A percentile compares a stretch with the other conserved stretches of the same genome.
phyloP scores from a whole-genome alignment of 2,329 filamentous ascomycete genomes.

The Stemphylium vesicarium region DNA sequence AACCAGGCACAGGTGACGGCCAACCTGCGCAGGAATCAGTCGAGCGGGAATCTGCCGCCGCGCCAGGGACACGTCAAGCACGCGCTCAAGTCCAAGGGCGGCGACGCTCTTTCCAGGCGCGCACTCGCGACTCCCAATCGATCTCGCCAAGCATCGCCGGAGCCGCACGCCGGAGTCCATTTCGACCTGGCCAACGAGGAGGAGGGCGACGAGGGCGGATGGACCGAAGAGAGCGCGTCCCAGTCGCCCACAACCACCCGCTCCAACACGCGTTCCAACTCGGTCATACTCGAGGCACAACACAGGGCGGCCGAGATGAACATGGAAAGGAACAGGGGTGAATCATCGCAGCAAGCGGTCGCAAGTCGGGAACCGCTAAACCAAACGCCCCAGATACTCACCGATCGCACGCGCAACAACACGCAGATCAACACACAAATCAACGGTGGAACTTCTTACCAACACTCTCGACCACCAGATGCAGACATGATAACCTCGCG shows the following conservation, averaged over 20 bases:
- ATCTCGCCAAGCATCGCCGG: slow-evolving; percentile 42
- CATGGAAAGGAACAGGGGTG: slow-evolving; percentile 31
- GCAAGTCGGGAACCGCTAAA: slow-evolving; percentile 15
- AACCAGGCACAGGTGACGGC: slow-evolving; percentile 42
- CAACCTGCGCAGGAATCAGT: slow-evolving; percentile 51
- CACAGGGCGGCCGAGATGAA: slow-evolving; percentile 32
- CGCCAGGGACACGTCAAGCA: slow-evolving; percentile 50
- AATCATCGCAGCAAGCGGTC: slow-evolving; percentile 19
- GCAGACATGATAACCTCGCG: slow-evolving; percentile 72
- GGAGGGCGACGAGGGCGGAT: slow-evolving; percentile 46
- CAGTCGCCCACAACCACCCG: slow-evolving; percentile 51
- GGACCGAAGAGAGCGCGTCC: slow-evolving; percentile 52
- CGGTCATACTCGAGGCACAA: slow-evolving; percentile 46
- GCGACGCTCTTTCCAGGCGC: slow-evolving; percentile 37
- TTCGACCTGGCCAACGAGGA: slow-evolving; percentile 48
- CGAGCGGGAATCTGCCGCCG: slow-evolving; percentile 54
- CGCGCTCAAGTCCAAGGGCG: slow-evolving; percentile 46
- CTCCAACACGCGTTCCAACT: slow-evolving; percentile 51
- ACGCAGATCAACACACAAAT: slow-evolving; percentile 37
- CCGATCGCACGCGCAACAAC: slow-evolving; percentile 35
- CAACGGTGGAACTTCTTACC: slow-evolving; percentile 42
- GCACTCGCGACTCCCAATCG: slow-evolving; percentile 39
- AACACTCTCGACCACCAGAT: slow-evolving; percentile 54
- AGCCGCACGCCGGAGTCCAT: slow-evolving; percentile 49
- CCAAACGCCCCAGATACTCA: slow-evolving; percentile 25